These are phyloP conservation scores for Inga leiocalycina DNA, from an alignment of 306 rosid genomes.

Conservation along the genomic window DNA sequence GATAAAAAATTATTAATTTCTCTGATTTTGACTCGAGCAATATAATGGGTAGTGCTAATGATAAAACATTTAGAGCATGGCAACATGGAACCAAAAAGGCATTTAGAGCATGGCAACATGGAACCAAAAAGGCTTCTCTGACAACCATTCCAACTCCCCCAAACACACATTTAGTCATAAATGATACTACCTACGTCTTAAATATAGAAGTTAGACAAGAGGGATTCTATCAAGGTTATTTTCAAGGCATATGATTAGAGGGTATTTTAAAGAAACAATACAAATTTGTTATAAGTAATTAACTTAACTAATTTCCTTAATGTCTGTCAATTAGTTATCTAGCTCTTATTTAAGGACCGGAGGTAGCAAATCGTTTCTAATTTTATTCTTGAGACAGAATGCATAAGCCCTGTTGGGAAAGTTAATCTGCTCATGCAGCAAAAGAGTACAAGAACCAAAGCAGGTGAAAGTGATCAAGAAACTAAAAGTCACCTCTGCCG, in stretches of 20 bases:
- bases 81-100: neutral
- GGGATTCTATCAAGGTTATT: too few relatives aligned
- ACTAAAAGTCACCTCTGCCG: conserved; percentile 61
- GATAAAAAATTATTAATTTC: neutral
- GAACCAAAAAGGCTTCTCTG: neutral
- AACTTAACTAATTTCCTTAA: too few relatives aligned
- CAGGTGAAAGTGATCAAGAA: neutral
- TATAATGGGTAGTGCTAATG: neutral
- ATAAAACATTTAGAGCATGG: neutral
- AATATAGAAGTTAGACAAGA: too few relatives aligned
- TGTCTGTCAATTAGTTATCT: too few relatives aligned
- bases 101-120: neutral
- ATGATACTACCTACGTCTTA: neutral
- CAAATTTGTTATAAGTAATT: too few relatives aligned
- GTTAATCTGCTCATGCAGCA: neutral
- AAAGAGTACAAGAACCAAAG: neutral
- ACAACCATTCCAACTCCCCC: neutral
- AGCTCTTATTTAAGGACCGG: too few relatives aligned
- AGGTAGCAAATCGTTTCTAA: neutral
- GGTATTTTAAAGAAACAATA: too few relatives aligned
- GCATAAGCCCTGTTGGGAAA: neutral
- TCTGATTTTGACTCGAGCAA: neutral
- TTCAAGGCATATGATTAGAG: too few relatives aligned
- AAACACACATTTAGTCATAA: neutral
- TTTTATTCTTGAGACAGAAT: neutral